These are phyloP conservation scores for Adansonia grandidieri DNA, from an alignment of 441 rosid species.

Conservation along the genomic window DNA sequence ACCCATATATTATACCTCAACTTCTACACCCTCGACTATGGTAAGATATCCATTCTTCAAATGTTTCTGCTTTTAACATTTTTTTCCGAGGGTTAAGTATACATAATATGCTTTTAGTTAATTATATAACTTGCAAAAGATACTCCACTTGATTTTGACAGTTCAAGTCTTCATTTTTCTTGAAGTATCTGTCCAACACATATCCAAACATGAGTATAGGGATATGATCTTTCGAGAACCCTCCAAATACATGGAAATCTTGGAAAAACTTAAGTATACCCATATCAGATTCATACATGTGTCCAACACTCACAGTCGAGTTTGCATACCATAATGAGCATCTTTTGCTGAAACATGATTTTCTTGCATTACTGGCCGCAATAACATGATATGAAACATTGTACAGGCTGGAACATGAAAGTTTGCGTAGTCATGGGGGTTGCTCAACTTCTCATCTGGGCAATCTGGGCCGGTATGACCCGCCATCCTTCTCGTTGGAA, in stretches of 20 bases:
- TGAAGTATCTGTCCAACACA: no score
- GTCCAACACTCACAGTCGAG: no score
- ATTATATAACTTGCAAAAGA: slow-evolving; percentile 1
- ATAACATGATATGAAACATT: slow-evolving; percentile 19
- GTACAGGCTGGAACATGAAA: slow-evolving; percentile 92
- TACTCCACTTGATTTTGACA: not conserved
- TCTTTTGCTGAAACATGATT: not conserved
- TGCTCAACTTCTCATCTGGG: slow-evolving; percentile 84
- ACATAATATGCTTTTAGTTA: not conserved
- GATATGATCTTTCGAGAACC: no score
- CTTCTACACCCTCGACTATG: slow-evolving; percentile 77
- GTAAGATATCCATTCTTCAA: slow-evolving; percentile 42
- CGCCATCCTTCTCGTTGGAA: slow-evolving; percentile 85
- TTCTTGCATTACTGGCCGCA: not conserved
- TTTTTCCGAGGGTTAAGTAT: not conserved
- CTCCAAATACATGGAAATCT: no score
- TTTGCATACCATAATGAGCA: no score
- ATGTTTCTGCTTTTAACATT: slow-evolving; percentile 16
- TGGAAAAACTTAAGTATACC: no score
- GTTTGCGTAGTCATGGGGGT: slow-evolving; percentile 82
- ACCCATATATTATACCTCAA: slow-evolving; percentile 87
- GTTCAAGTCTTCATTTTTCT: no score
- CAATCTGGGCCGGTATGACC: slow-evolving; percentile 76
- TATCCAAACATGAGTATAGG: no score
- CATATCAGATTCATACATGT: no score